Evolutionary conservation across 805 yeast species (phyloP), one percentile per base, ranked within the genome.

Genomic region (Isabelozyma pseudorhagii): DNA sequence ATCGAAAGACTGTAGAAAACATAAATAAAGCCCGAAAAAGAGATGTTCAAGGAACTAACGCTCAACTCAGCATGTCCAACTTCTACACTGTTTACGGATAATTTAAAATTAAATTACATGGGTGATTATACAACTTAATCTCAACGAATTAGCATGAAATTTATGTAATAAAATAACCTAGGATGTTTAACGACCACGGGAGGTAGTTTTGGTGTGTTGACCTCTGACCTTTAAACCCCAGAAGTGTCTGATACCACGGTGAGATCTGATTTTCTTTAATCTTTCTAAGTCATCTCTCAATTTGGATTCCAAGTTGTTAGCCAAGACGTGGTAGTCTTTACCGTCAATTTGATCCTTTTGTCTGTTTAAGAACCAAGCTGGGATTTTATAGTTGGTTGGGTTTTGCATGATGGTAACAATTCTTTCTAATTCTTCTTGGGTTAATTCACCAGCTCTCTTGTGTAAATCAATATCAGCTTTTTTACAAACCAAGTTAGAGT

Each of bases 151-250:
- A 31, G n/a, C n/a, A 31, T 13, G 36, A 31, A 10, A 31, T 13
- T 31, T 13, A 31, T 31, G 10, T 31, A 31, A 31, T 21, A 31
- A 41, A 10, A 21, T n/a, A 42, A 54, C 46, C 49, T 45, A 49
- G 44, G 38, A 25, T 29, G 49, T 52, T 66, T 68, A 73, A 68
- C 74, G 77, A 67, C 96, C 92, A 84, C 99, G 91, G 79, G 97
- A 96, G 71, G 99, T 94, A 78, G 99, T 93, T 89, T 94, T 94
- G 87, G 99, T 94, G 85, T 94, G 99, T 85, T 94, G 99, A 83
- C 99, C 99, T 87, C 99, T 91, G 80, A 96, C 99, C 85, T 94
- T 94, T 78, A 94, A 84, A 78, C 97, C 97, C 98, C 97, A 94
- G 93, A 86, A 92, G 85, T 94, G 99, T 87, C 99, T 91, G 80